Evolutionary conservation across 1,139 yeast species (phyloP), one percentile per base, ranked within the genome.

Genomic region (Lodderomyces parapsilosis): DNA sequence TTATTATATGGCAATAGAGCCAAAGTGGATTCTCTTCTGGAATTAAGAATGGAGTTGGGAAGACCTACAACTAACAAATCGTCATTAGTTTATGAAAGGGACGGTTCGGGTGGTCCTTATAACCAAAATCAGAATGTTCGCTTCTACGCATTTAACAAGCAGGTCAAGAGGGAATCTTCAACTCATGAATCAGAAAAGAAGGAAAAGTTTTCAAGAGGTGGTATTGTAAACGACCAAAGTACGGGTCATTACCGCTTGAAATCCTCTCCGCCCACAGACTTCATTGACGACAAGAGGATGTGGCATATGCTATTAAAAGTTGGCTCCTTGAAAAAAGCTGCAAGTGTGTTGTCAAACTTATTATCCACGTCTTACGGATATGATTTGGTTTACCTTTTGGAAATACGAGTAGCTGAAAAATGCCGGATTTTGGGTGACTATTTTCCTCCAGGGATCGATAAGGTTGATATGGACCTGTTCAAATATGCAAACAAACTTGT

Each of bases 81-180:
- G 6, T 45, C 58, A 6, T 56, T 65, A 22, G 74, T 78, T 1
- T 79, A 76, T 57, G 86, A 80, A 50, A 74, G 72, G 49, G 85
- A 80, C 58, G 85, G 85, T 0, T 76, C 83, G 2, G 86, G 86
- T 8, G 74, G 76, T 9, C 76, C 82, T 11, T 81, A 80, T 50
- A 64, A 69, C 2, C 80, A 69, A 43, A 76, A 76, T 50, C 66
- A 66, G 37, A 71, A 63, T 43, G 68, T 76, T 41, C 33, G 33
- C 7, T 30, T 30, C 19, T 30, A 30, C 10, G 33, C 33, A 4
- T 30, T 30, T 10, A 30, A 17, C 19, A 30, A 30, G 19, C 14
- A 30, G 33, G 15, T 30, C 15, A 30, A 30, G 9, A 9, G 33
- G 19, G 33, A 17, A 7, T 14, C 3, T 4, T 30, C 33, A 15